Base-by-base conservation (phyloP, 352 stramenopile species). In the Phytophthora crassamura region DNA sequence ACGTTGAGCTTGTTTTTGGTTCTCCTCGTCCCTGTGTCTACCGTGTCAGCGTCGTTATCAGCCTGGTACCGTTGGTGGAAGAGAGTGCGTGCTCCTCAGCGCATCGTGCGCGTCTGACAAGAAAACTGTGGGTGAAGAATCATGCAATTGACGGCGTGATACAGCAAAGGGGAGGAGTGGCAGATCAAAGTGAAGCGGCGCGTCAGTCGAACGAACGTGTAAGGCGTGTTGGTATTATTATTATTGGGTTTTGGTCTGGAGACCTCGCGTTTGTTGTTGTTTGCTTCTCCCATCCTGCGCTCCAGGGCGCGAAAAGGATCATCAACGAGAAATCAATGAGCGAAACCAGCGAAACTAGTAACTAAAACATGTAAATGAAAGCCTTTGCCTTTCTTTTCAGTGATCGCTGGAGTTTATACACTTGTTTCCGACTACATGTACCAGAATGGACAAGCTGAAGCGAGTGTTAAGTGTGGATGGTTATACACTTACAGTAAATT, bases 211-310 rank as follows among this genome's bases (percentile, higher is more conserved):
- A 60, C 32, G 42, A 67, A 67, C 38, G 61, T 60, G 41, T 48
- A 63, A 71, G 60, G 48, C 66, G 54, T 67, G 55, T 75, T 60
- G 67, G 35, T 72, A 75, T 69, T 64, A 75, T 71, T 67, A 75
- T 75, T 68, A 75, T 72, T 72, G 56, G 56, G 22, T 43, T 67
- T 63, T 66, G 53, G 41, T 74, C 34, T 65, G 64, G 25, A 40
- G 28, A 41, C 20, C 43, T 20, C 15, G 59, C 30, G 33, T 50
- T 28, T 58, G 50, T 25, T 58, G 15, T 46, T 62, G 47, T 45
- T 48, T 61, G 30, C 39, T 61, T 47, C 38, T 33, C 40, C 38
- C 22, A 20, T 61, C 34, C 6, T 48, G n/a, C 9, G n/a, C 32
- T 20, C 11, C 34, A 35, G 12, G 11, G 3, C 12, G 18, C 40